Percentiles rank a stretch among this genome's conserved stretches.
Conservation (phyloP, 2,329 filamentous ascomycete species). For the Chaetomium globosum region DNA sequence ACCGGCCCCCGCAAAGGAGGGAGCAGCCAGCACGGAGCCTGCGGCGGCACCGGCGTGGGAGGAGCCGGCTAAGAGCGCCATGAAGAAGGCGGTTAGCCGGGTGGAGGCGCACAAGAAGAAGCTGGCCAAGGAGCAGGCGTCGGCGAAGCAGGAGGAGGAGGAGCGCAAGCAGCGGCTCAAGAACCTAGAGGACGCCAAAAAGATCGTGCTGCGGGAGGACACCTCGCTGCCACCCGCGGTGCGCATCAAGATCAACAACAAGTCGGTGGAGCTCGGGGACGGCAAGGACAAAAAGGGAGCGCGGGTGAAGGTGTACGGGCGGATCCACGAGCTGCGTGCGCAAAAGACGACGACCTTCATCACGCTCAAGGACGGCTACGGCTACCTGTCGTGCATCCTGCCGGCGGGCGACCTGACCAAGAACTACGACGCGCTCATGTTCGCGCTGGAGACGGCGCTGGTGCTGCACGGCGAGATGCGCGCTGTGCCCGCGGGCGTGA, state of each 20-base stretch:
- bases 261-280: constrained; percentile 61
- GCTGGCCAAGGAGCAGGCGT: constrained; percentile 73
- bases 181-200: constrained; percentile 78
- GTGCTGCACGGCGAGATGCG: constrained; percentile 82
- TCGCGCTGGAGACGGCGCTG: constrained; percentile 86
- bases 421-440: constrained; percentile 86
- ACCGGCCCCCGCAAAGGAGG: constrained; percentile 56
- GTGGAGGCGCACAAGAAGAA: constrained; percentile 82
- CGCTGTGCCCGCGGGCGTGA: constrained; percentile 74
- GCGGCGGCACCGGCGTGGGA: constrained; percentile 73
- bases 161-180: constrained; percentile 70
- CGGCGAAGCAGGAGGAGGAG: constrained; percentile 71
- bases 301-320: constrained; percentile 76
- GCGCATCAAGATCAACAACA: constrained; percentile 75
- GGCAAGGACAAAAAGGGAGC: constrained; percentile 60
- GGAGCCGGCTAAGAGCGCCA: constrained; percentile 76
- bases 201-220: constrained; percentile 71
- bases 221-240: constrained; percentile 72
- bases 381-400: constrained; percentile 81
- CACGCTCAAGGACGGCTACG: constrained; percentile 82
- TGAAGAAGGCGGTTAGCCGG: constrained; percentile 80
- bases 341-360: constrained; percentile 88
- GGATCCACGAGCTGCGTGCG: constrained; percentile 77
- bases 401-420: constrained; percentile 76
- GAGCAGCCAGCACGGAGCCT: constrained; percentile 47